phyloP scores from a whole-genome alignment of 371 early-diverging fungal species.

The Saksenaea oblongispora region DNA sequence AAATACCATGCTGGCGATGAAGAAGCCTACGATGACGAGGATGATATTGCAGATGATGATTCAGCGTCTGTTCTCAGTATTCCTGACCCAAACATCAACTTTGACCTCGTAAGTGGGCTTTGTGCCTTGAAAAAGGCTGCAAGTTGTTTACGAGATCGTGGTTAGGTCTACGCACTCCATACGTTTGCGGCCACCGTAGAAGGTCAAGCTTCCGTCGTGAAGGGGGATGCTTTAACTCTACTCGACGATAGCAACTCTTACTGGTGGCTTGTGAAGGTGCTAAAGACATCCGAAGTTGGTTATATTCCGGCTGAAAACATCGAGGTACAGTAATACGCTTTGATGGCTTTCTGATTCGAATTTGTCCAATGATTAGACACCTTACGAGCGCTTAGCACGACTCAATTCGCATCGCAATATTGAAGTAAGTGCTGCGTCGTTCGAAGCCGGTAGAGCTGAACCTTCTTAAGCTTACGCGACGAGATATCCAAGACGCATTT shows the following conservation, averaged over 20 bases:
- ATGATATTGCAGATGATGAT: slow-evolving; percentile 53
- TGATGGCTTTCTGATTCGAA: not conserved
- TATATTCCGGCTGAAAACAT: slow-evolving; percentile 98
- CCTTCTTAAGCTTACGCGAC: slow-evolving; percentile 29
- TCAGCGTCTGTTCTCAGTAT: slow-evolving; percentile 58
- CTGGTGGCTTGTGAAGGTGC: slow-evolving; percentile 96
- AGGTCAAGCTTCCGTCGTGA: slow-evolving; percentile 91
- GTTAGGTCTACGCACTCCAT: slow-evolving; percentile 86
- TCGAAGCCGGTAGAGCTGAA: slow-evolving; percentile 3
- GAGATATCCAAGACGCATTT: slow-evolving; percentile 49
- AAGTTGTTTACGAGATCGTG: not conserved
- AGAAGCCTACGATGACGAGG: slow-evolving; percentile 37
- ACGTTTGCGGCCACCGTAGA: slow-evolving; percentile 95
- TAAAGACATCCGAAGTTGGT: slow-evolving; percentile 88
- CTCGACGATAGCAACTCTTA: slow-evolving; percentile 96
- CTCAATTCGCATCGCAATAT: slow-evolving; percentile 88
- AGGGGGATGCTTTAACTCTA: slow-evolving; percentile 86
- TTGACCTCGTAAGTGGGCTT: slow-evolving; percentile 37
- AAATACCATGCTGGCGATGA: slow-evolving; percentile 19
- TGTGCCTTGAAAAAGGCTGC: not conserved
- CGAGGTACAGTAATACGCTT: slow-evolving; percentile 56
- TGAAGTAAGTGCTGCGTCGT: slow-evolving; percentile 25
- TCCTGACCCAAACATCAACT: slow-evolving; percentile 76
- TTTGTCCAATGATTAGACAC: slow-evolving; percentile 58
- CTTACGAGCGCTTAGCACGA: slow-evolving; percentile 88